Conservation (phyloP, 2,329 filamentous ascomycete genomes). For the Cucurbitaria berberidis region DNA sequence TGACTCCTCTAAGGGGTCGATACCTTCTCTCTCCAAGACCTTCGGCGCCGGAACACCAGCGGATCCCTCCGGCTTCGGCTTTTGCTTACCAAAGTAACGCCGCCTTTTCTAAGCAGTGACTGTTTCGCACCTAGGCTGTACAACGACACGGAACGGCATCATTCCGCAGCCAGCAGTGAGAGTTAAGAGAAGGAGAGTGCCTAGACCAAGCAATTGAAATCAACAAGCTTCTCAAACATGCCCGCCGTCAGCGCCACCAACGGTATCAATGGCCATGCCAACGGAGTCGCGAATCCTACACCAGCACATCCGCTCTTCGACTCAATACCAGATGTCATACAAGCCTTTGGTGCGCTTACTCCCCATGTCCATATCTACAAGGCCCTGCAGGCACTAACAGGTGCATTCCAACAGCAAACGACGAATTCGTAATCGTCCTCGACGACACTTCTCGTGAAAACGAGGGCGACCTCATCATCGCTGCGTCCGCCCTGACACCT, state of each 20-base stretch:
- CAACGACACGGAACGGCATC: neutral
- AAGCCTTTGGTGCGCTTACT: conserved; percentile 49
- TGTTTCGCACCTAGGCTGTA: conserved; percentile 4
- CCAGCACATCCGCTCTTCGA: conserved; percentile 51
- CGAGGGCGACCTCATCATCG: conserved; percentile 97
- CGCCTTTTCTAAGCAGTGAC: conserved; percentile 25
- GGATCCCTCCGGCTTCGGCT: conserved; percentile 10
- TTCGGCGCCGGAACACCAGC: neutral
- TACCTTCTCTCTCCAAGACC: neutral
- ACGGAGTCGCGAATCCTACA: conserved; percentile 28
- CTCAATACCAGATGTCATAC: conserved; percentile 55
- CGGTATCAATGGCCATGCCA: conserved; percentile 24
- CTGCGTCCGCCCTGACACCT: conserved; percentile 81
- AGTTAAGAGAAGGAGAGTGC: neutral
- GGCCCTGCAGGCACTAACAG: conserved; percentile 13
- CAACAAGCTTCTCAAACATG: conserved; percentile 21
- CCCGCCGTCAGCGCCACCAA: conserved; percentile 27
- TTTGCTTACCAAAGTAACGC: conserved; percentile 31
- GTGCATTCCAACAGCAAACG: conserved; percentile 50
- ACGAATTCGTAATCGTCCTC: conserved; percentile 94
- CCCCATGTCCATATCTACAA: too few species aligned
- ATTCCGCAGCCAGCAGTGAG: conserved; percentile 12
- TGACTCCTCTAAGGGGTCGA: neutral
- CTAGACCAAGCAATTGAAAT: conserved; percentile 1
- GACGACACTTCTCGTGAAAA: conserved; percentile 94